Evolutionary conservation across 2,329 filamentous ascomycete species (phyloP).

Genomic region (Colletotrichum karsti): DNA sequence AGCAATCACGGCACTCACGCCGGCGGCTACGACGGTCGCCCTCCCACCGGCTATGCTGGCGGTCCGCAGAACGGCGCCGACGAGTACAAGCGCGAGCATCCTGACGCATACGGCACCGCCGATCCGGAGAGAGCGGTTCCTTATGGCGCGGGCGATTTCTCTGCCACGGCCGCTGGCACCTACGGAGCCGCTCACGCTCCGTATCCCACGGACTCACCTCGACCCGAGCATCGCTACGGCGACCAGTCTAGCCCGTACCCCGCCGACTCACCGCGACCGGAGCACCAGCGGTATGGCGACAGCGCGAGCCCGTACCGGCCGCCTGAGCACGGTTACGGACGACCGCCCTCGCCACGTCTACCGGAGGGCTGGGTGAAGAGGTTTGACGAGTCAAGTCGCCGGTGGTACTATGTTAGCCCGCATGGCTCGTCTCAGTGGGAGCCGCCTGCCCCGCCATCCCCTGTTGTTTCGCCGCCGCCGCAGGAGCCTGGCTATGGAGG

Average conservation of each 20-base stretch:
- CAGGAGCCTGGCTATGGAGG: slow-evolving; percentile 27
- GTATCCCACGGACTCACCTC: not conserved
- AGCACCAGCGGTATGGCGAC: slow-evolving; percentile 21
- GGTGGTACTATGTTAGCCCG: slow-evolving; percentile 67
- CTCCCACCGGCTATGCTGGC: slow-evolving; percentile 26
- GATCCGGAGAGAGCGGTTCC: slow-evolving; percentile 16
- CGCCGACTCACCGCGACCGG: not conserved
- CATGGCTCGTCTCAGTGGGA: slow-evolving; percentile 68
- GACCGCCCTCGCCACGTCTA: slow-evolving; percentile 46
- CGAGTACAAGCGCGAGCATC: slow-evolving; percentile 23
- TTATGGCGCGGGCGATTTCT: not conserved
- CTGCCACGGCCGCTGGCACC: slow-evolving; percentile 1
- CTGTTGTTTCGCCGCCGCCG: slow-evolving; percentile 9
- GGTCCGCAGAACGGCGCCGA: slow-evolving; percentile 27
- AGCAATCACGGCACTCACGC: slow-evolving; percentile 11
- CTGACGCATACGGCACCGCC: slow-evolving; percentile 20
- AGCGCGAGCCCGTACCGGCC: not conserved
- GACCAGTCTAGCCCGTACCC: not conserved
- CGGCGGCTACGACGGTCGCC: slow-evolving; percentile 23
- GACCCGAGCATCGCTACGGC: slow-evolving; percentile 9
- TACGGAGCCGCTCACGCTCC: slow-evolving; percentile 29
- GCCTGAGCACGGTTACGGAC: slow-evolving; percentile 27
- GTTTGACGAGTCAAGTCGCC: slow-evolving; percentile 61
- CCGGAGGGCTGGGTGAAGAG: slow-evolving; percentile 63
- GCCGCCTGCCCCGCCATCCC: slow-evolving; percentile 35